These are phyloP conservation scores for Vishniacozyma victoriae DNA, from an alignment of 768 basidiomycete species.

Conservation along the genomic window DNA sequence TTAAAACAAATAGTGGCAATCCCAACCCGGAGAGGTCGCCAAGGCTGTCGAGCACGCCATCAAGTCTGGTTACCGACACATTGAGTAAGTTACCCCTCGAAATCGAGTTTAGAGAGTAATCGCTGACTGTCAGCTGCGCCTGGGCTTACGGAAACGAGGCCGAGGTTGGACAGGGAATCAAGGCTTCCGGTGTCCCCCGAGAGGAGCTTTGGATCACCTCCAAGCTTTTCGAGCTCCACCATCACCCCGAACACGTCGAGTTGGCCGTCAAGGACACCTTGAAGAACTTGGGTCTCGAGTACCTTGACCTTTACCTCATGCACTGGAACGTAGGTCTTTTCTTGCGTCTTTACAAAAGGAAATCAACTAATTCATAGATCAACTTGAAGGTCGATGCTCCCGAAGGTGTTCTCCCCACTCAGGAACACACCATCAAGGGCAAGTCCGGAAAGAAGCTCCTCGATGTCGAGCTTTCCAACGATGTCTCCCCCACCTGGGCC, in stretches of 20 bases:
- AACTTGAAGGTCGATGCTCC: conserved; percentile 25
- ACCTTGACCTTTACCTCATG: conserved; percentile 67
- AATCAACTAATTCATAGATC: conserved; percentile 11
- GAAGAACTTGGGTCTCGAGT: conserved; percentile 50
- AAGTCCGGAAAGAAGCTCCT: conserved; percentile 53
- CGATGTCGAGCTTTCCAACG: conserved; percentile 40
- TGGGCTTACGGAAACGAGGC: conserved; percentile 70
- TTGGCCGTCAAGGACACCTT: conserved; percentile 58
- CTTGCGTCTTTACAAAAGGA: not conserved
- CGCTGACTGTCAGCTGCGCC: conserved; percentile 50
- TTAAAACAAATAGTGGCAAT: conserved; percentile 42
- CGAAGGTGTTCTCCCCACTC: conserved; percentile 12
- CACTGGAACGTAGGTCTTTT: not conserved
- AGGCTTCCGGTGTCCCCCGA: conserved; percentile 60
- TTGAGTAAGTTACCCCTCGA: conserved; percentile 51
- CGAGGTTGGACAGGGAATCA: conserved; percentile 65
- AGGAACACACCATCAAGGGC: conserved; percentile 15
- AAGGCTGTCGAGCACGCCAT: conserved; percentile 42
- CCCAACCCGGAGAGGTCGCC: conserved; percentile 36
- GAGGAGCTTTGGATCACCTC: conserved; percentile 69
- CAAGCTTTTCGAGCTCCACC: conserved; percentile 49
- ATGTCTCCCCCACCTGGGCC: conserved; percentile 57
- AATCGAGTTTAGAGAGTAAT: not conserved
- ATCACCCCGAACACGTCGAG: conserved; percentile 68
- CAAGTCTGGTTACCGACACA: conserved; percentile 38